Conservation (phyloP, 805 yeast genomes). For the Tetrapisispora phaffii region DNA sequence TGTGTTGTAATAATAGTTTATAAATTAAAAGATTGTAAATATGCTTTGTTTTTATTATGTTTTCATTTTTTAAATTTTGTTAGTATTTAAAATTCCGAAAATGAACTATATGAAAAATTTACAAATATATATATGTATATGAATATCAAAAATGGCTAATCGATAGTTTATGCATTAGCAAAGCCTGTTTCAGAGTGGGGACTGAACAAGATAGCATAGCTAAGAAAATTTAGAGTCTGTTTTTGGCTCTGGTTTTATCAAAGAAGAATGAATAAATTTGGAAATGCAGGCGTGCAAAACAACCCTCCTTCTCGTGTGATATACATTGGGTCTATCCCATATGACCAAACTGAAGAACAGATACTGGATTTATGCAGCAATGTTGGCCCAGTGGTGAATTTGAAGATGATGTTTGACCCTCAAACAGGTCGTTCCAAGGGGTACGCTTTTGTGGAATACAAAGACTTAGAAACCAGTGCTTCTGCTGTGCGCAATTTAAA, state of each 20-base stretch:
- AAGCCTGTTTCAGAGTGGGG: no score
- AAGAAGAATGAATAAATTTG: not conserved
- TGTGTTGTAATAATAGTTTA: not conserved
- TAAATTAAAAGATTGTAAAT: no score
- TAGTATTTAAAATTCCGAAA: no score
- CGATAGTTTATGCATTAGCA: no score
- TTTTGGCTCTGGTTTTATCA: no score
- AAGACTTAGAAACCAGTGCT: constrained; percentile 75
- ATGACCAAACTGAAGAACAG: constrained; percentile 89
- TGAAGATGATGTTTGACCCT: constrained; percentile 74
- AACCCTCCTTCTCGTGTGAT: constrained; percentile 32
- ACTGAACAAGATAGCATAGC: no score
- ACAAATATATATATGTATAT: no score
- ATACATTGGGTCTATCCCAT: constrained; percentile 81
- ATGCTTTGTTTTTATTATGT: no score
- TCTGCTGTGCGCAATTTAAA: constrained; percentile 85
- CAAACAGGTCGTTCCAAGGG: constrained; percentile 88
- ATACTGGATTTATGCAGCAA: constrained; percentile 75
- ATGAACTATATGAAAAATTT: no score
- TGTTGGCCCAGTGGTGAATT: constrained; percentile 75
- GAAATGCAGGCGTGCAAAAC: constrained; percentile 11
- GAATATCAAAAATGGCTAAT: no score
- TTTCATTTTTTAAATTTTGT: no score
- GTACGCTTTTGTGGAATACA: constrained; percentile 76
- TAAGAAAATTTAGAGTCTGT: no score